Conservation (phyloP, 2,329 filamentous ascomycete species). For the Coniochaeta sp. region DNA sequence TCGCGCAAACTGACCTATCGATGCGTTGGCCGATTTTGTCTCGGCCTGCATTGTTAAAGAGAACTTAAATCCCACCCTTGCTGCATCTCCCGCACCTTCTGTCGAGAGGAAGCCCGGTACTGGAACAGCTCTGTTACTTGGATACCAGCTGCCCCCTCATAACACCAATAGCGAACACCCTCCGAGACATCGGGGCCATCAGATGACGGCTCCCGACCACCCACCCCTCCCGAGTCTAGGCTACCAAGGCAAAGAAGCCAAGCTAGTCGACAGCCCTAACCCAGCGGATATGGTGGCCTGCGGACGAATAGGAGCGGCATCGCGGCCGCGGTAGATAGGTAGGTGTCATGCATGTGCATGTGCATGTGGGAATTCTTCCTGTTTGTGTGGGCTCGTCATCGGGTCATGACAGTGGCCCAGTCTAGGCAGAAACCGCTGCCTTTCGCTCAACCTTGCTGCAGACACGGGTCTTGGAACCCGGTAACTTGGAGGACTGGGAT, state of each 20-base stretch:
- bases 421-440: not conserved
- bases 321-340: not conserved
- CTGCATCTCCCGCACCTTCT: not conserved
- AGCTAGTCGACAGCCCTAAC: not conserved
- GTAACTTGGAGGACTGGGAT: not conserved
- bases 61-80: not conserved
- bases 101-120: not conserved
- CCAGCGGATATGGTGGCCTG: not conserved
- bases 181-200: not conserved
- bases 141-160: not conserved
- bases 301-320: not conserved
- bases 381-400: not conserved
- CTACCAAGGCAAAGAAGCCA: conserved; percentile 1
- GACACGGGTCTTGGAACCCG: not conserved
- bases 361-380: not conserved
- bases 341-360: not conserved
- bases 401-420: not conserved
- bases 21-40: not conserved
- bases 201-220: not conserved
- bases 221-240: not conserved
- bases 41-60: not conserved
- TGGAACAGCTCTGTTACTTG: not conserved
- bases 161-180: too few species aligned
- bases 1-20: not conserved
- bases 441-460: not conserved